These are phyloP conservation scores for Thermomyces lanuginosus DNA, from an alignment of 2,329 filamentous ascomycete genomes.

Conservation along the genomic window DNA sequence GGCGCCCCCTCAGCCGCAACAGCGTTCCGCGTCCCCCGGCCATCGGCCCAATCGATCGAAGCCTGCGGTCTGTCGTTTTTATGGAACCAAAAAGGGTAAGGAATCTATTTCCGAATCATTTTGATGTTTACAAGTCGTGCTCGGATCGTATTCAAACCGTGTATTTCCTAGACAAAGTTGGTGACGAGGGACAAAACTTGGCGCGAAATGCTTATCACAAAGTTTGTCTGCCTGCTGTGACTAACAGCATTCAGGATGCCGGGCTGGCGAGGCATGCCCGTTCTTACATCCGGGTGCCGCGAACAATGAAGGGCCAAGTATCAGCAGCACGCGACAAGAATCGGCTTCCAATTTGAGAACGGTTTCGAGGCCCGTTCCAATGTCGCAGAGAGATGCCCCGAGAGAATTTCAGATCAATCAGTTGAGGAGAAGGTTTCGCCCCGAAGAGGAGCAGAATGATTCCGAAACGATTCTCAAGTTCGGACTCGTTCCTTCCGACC, in stretches of 20 bases:
- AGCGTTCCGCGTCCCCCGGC: slow-evolving; percentile 7
- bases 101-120: slow-evolving; percentile 2
- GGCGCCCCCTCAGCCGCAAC: slow-evolving; percentile 12
- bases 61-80: slow-evolving; percentile 21
- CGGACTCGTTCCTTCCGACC: slow-evolving; percentile 55
- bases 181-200: no score
- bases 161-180: no score
- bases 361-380: slow-evolving; percentile 49
- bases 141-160: no score
- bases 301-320: no score
- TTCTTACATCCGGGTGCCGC: slow-evolving; percentile 31
- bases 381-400: slow-evolving; percentile 49
- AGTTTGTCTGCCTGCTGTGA: slow-evolving; percentile 5
- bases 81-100: slow-evolving; percentile 25
- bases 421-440: slow-evolving; percentile 48
- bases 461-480: slow-evolving; percentile 46
- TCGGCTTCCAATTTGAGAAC: slow-evolving; percentile 2
- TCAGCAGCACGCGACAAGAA: no score
- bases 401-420: slow-evolving; percentile 60
- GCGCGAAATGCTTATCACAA: no score
- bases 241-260: slow-evolving; percentile 30
- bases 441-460: slow-evolving; percentile 30
- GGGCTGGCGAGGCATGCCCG: slow-evolving; percentile 35
- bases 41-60: slow-evolving; percentile 8
- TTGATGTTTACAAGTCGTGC: slow-evolving; percentile 7